These are phyloP conservation scores for Wickerhamomyces sp. DNA, from an alignment of 1,139 yeast genomes.

Conservation along the genomic window DNA sequence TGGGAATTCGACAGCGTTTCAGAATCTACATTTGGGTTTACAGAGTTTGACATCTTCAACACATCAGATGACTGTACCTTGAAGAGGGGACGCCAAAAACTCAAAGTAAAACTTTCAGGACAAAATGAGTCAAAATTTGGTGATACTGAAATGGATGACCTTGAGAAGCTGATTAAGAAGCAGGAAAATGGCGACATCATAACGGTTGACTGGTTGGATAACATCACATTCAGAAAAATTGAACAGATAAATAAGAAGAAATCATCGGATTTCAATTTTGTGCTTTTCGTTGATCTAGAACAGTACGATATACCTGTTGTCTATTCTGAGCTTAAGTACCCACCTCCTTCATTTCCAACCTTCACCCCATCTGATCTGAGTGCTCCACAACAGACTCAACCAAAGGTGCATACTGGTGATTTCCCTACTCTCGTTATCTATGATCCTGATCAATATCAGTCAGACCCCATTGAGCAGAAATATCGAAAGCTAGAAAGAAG, in stretches of 20 bases:
- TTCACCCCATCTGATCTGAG: constrained; percentile 18
- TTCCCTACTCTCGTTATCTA: constrained; percentile 42
- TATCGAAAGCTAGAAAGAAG: constrained; percentile 80
- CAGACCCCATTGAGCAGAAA: constrained; percentile 84
- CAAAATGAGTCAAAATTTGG: constrained; percentile 20
- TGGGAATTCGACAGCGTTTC: constrained; percentile 60
- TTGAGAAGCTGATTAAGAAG: constrained; percentile 53
- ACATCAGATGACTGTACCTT: constrained; percentile 38
- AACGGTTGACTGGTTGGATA: constrained; percentile 72
- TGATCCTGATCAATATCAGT: constrained; percentile 60
- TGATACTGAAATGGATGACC: constrained; percentile 29
- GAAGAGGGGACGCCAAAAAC: constrained; percentile 53
- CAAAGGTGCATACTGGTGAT: constrained; percentile 29
- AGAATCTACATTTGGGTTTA: constrained; percentile 49
- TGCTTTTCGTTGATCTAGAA: constrained; percentile 64
- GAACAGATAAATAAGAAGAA: constrained; percentile 36
- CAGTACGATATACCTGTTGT: constrained; percentile 80
- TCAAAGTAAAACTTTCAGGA: constrained; percentile 34
- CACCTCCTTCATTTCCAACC: constrained; percentile 22
- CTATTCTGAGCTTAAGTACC: constrained; percentile 48
- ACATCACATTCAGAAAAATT: constrained; percentile 54
- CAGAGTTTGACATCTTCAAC: constrained; percentile 59
- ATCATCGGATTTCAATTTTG: constrained; percentile 32
- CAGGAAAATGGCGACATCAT: constrained; percentile 68
- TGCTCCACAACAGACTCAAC: constrained; percentile 15